Evolutionary conservation across 208 protist species (phyloP).

Genomic region (Naegleria gruberi): DNA sequence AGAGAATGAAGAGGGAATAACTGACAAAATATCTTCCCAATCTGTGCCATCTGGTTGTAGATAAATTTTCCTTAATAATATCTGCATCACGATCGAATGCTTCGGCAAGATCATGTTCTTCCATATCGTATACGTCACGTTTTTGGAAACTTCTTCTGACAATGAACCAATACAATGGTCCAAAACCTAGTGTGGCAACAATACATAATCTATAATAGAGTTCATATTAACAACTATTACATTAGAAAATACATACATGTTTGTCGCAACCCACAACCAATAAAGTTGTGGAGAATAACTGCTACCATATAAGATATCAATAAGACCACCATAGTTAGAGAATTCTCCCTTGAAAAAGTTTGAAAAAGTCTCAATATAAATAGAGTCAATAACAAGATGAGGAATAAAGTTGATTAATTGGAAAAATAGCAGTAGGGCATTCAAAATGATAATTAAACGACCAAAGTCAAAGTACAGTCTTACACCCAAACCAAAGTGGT

Average conservation of each 20-base stretch:
- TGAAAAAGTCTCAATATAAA: neutral
- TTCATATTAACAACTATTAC: neutral
- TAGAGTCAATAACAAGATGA: neutral
- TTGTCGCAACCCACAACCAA: neutral
- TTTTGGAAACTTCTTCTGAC: neutral
- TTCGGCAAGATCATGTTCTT: neutral
- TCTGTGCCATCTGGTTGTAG: neutral
- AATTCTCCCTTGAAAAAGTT: too few species aligned
- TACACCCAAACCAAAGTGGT: neutral
- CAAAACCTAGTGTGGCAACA: neutral
- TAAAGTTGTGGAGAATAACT: neutral
- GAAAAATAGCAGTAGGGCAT: neutral
- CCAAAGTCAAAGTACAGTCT: conserved; percentile 7
- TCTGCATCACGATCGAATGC: neutral
- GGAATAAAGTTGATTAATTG: neutral
- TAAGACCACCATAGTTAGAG: neutral
- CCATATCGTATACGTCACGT: neutral
- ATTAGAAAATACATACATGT: neutral
- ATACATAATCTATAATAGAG: neutral
- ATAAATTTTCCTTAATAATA: neutral
- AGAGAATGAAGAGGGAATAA: neutral
- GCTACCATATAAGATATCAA: neutral
- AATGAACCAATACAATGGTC: neutral
- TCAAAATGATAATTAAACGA: neutral
- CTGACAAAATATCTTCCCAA: neutral